Conservation (phyloP, 2,329 filamentous ascomycete genomes). For the Fusarium longipes region DNA sequence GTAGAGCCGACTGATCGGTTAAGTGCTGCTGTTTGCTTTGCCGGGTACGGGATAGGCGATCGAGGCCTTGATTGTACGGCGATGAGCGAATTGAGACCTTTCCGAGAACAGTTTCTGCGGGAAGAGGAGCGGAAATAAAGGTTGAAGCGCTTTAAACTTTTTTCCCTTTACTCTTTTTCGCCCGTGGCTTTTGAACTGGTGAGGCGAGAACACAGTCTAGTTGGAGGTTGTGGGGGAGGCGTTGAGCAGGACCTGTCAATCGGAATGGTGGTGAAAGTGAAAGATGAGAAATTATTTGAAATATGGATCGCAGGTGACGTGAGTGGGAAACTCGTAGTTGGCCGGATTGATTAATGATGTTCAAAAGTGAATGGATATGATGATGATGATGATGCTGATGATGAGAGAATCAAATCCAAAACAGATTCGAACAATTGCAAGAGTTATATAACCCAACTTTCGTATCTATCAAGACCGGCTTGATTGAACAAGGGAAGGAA, state of each 20-base stretch:
- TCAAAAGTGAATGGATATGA: conserved; percentile 1
- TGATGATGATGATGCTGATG: conserved; percentile 9
- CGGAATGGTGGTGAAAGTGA: conserved; percentile 39
- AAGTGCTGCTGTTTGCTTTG: conserved; percentile 11
- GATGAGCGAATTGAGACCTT: conserved; percentile 27
- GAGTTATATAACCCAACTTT: conserved; percentile 34
- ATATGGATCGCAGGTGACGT: conserved; percentile 12
- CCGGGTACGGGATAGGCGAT: conserved; percentile 26
- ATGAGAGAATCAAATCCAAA: conserved; percentile 5
- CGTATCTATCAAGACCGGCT: conserved; percentile 41
- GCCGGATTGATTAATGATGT: conserved; percentile 13
- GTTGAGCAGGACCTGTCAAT: conserved; percentile 10
- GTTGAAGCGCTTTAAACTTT: conserved; percentile 21
- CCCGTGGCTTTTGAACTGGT: conserved; percentile 13
- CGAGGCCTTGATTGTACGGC: conserved; percentile 37
- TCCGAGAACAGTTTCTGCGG: conserved; percentile 21
- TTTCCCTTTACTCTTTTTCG: not conserved
- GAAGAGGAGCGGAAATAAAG: conserved; percentile 16
- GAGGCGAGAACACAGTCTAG: conserved; percentile 6
- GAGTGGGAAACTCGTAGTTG: conserved; percentile 11
- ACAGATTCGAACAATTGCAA: conserved; percentile 5
- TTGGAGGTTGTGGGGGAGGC: conserved; percentile 28
- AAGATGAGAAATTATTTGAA: conserved; percentile 17
- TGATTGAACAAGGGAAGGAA: conserved; percentile 41
- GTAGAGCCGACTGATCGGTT: conserved; percentile 8